A percentile compares a stretch with the other conserved stretches of the same genome.
Evolutionary conservation across 1,139 yeast species (phyloP).

Genomic region (Kodamaea sp.): DNA sequence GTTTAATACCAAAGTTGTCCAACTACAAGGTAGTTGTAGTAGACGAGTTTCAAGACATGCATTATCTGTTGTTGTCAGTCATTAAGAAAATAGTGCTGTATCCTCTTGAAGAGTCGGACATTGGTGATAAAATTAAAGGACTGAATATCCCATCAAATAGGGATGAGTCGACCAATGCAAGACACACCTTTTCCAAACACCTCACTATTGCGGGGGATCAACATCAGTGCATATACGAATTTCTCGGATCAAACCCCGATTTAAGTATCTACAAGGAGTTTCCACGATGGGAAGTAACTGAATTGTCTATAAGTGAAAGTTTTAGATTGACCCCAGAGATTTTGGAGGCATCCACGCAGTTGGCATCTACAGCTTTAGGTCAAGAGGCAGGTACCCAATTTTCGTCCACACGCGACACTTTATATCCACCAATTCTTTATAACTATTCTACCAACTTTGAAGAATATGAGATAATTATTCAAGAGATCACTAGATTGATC

Average conservation of each 20-base stretch:
- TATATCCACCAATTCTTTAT: conserved; percentile 35
- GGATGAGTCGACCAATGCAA: neutral
- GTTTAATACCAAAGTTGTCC: conserved; percentile 25
- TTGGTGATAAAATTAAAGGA: neutral
- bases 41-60: conserved; percentile 79
- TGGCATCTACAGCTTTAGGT: conserved; percentile 15
- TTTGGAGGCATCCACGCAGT: conserved; percentile 39
- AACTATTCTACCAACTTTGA: conserved; percentile 21
- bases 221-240: conserved; percentile 69
- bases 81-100: conserved; percentile 38
- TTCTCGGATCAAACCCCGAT: conserved; percentile 53
- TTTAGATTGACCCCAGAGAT: conserved; percentile 64
- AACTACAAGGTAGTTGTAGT: conserved; percentile 48
- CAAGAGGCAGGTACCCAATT: neutral
- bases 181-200: conserved; percentile 34
- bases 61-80: conserved; percentile 50
- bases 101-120: conserved; percentile 20
- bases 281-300: conserved; percentile 24
- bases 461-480: conserved; percentile 43
- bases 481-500: conserved; percentile 48
- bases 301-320: conserved; percentile 45
- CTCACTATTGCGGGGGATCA: conserved; percentile 74
- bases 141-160: no score
- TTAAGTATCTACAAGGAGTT: conserved; percentile 27
- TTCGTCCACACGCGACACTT: conserved; percentile 20